Conservation (phyloP, 768 basidiomycete species). For the Albatrellus ellisii region DNA sequence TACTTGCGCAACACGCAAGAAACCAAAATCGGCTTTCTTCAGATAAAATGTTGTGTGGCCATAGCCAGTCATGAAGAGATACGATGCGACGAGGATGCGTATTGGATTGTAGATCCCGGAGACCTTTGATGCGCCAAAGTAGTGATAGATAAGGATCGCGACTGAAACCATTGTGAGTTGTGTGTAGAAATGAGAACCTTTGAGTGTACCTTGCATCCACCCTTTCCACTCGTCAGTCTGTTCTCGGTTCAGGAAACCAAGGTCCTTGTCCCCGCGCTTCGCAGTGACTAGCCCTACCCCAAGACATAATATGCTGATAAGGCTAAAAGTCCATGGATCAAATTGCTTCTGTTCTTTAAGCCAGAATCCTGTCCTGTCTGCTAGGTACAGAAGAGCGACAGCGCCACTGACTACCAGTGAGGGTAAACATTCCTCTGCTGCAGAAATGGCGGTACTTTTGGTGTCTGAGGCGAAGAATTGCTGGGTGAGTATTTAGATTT, state of each 20-base stretch:
- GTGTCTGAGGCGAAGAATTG: neutral
- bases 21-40: conserved; percentile 80
- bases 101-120: conserved; percentile 91
- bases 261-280: conserved; percentile 64
- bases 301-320: conserved; percentile 42
- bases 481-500: neutral
- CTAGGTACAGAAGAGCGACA: conserved; percentile 55
- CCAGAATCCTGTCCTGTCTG: conserved; percentile 82
- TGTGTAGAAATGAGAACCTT: neutral
- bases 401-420: conserved; percentile 52
- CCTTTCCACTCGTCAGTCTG: conserved; percentile 98
- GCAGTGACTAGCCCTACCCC: conserved; percentile 49
- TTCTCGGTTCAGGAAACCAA: conserved; percentile 82
- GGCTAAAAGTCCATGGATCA: conserved; percentile 50
- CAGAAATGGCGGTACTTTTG: conserved; percentile 14
- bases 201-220: conserved; percentile 83
- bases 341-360: conserved; percentile 84
- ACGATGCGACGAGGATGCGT: conserved; percentile 77
- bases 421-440: conserved; percentile 28
- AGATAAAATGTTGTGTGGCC: conserved; percentile 82
- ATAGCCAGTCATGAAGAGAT: conserved; percentile 91
- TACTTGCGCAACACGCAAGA: conserved; percentile 63
- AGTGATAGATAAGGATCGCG: conserved; percentile 86
- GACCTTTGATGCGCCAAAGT: conserved; percentile 78
- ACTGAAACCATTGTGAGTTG: conserved; percentile 30